Percentiles rank a stretch among this genome's conserved stretches.
Evolutionary conservation across 2,329 filamentous ascomycete genomes (phyloP).

Genomic region (Arthroderma uncinatum): DNA sequence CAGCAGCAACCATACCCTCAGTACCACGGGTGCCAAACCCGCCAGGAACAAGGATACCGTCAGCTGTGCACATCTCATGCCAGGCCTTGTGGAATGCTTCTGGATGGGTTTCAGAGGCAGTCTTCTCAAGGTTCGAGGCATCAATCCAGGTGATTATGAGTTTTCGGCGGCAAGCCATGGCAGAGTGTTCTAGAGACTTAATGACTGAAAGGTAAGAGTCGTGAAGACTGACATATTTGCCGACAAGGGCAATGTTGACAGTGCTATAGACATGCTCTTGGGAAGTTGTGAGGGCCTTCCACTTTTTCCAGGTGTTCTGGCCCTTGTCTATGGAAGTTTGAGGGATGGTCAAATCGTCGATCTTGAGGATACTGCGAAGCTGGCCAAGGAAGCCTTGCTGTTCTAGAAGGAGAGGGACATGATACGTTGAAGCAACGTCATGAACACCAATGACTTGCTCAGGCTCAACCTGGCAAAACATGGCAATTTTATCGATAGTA

Average conservation of each 20-base stretch:
- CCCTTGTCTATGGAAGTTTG: conserved; percentile 51
- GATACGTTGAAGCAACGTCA: conserved; percentile 83
- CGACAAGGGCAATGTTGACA: conserved; percentile 75
- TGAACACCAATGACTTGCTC: conserved; percentile 79
- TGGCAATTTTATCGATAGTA: conserved; percentile 78
- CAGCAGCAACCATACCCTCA: conserved; percentile 79
- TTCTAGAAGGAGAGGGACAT: conserved; percentile 84
- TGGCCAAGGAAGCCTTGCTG: conserved; percentile 62
- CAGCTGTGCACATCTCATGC: conserved; percentile 61
- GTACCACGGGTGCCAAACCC: conserved; percentile 75
- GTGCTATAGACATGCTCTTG: conserved; percentile 56
- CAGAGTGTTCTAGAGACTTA: conserved; percentile 81
- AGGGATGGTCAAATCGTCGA: conserved; percentile 48
- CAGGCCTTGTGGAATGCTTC: conserved; percentile 75
- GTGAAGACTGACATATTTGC: conserved; percentile 77
- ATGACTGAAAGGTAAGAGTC: conserved; percentile 77
- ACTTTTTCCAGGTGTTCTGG: conserved; percentile 60
- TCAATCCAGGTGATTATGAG: conserved; percentile 78
- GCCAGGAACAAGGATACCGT: conserved; percentile 43
- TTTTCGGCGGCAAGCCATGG: conserved; percentile 74
- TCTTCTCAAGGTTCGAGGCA: conserved; percentile 66
- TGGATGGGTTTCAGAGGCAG: conserved; percentile 50
- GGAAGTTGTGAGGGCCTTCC: conserved; percentile 59
- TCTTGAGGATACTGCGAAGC: conserved; percentile 54
- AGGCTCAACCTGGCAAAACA: conserved; percentile 74